Percentiles rank a stretch among this genome's conserved stretches.
phyloP scores from a whole-genome alignment of 169 alveolate genomes.

The Babesia ovis region DNA sequence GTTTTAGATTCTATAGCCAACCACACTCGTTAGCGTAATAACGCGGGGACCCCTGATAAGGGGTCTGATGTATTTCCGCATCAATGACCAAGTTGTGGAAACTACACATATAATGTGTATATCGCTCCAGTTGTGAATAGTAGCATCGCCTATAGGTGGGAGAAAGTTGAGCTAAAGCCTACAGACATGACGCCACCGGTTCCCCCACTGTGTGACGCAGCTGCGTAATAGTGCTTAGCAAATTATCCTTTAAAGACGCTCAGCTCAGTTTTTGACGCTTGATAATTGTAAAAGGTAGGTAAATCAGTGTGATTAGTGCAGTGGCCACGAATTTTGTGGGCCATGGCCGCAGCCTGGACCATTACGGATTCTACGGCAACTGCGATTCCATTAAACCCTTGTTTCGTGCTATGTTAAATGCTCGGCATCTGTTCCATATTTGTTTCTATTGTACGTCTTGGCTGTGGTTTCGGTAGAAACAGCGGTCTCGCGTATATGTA shows the following conservation, averaged over 20 bases:
- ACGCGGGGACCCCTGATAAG: too few relatives aligned
- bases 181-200: slow-evolving; percentile 2
- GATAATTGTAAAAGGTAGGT: slow-evolving; percentile 16
- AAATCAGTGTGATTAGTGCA: background rate
- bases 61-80: too few relatives aligned
- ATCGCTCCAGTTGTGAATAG: background rate
- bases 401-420: too few relatives aligned
- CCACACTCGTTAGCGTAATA: too few relatives aligned
- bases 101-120: too few relatives aligned
- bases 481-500: too few relatives aligned
- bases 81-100: too few relatives aligned
- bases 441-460: too few relatives aligned
- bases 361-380: slow-evolving; percentile 18
- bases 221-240: slow-evolving; percentile 10
- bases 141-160: background rate
- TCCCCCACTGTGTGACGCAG: slow-evolving; percentile 24
- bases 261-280: background rate
- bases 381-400: too few relatives aligned
- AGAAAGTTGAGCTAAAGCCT: background rate
- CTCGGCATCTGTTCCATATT: too few relatives aligned
- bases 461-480: too few relatives aligned
- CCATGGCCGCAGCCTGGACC: background rate
- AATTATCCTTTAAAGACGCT: background rate
- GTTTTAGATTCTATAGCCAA: too few relatives aligned
- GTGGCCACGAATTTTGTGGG: background rate